Base-by-base conservation (phyloP, 106 monocot species). In the Vanilla planifolia region DNA sequence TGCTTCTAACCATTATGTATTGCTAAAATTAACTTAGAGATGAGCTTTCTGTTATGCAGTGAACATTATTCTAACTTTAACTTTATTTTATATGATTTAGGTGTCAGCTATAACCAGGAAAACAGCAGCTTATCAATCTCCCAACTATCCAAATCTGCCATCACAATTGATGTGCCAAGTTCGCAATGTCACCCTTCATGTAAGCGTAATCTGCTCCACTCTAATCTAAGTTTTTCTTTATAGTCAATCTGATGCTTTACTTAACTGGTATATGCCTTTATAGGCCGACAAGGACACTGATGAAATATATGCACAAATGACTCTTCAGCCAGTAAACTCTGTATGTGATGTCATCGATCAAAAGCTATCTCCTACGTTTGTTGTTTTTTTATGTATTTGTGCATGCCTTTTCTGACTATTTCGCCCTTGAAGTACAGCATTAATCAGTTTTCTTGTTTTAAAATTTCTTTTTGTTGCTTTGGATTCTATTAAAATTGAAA, bases 221-320 rank as follows among this genome's bases (percentile, higher is more conserved):
- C 3, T 43, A 2, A 67, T 15, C 2, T 59, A 46, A 32, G 2
- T 37, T 21, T 44, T 24, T 44, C 9, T 62, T 20, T 64, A 40
- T 9, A 40, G 14, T 2, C 7, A 0, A 40, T 1, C 45, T 46
- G 45, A 14, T 13, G 45, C 14, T 5, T n/a, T 0, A 46, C 45
- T 46, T 46, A 46, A 46, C 11, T 40, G 34, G n/a, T 33, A 15
- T 0, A 23, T 51, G 23, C 34, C 52, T 57, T 71, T 51, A 8
- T 77, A 96, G 95, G 90, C 87, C 34, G 95, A 96, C 71, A 87
- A 79, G 55, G 90, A 96, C 6, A 90, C 80, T 19, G 95, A 96
- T 69, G 95, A 96, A 60, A 87, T 96, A 3, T 96, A 96, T 75
- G 90, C 90, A 15, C 90, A 90, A 59, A 81, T 91, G 79, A 90